Conservation (phyloP, 805 yeast genomes). For the Kurtzmaniella cleridarum region DNA sequence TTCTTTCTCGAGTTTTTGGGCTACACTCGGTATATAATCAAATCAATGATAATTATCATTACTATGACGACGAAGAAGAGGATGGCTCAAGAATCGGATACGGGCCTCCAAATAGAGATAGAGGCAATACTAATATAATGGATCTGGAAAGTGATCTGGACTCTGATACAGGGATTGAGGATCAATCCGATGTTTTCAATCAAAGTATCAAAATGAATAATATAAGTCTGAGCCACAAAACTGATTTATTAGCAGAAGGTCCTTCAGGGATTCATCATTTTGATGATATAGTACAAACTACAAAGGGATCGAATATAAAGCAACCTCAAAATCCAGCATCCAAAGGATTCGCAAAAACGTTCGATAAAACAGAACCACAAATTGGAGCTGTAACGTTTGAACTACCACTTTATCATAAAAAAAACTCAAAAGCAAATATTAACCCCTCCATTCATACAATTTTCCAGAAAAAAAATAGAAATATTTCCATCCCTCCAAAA, state of each 20-base stretch:
- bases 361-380: background rate
- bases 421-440: conserved; percentile 2
- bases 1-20: conserved; percentile 62
- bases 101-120: background rate
- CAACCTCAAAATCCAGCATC: background rate
- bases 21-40: conserved; percentile 39
- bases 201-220: conserved; percentile 1
- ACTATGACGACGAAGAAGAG: conserved; percentile 13
- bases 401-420: conserved; percentile 3
- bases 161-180: conserved; percentile 9
- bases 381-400: conserved; percentile 4
- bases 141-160: conserved; percentile 34
- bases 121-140: conserved; percentile 14
- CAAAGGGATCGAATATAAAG: conserved; percentile 2
- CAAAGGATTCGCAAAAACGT: background rate
- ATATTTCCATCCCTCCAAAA: conserved; percentile 33
- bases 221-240: conserved; percentile 1
- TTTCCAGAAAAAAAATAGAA: conserved; percentile 9
- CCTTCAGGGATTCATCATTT: background rate
- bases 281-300: conserved; percentile 1
- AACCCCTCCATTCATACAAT: conserved; percentile 9
- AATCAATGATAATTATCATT: conserved; percentile 33
- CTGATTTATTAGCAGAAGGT: background rate
- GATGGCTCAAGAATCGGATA: background rate
- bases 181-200: background rate